Conservation (phyloP, 345 rosid genomes). For the Durio zibethinus region DNA sequence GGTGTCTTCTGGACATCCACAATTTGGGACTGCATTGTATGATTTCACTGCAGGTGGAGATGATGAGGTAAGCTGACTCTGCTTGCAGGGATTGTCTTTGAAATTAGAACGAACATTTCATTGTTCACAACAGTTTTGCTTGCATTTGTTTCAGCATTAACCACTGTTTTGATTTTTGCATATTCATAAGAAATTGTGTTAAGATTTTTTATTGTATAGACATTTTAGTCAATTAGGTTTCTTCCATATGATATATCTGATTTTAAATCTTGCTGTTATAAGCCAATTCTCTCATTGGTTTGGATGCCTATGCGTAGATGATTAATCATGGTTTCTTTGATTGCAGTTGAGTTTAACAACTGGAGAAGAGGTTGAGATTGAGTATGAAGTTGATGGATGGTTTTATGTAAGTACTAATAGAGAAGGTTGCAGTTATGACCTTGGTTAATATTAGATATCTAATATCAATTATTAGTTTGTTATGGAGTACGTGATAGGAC, state of each 20-base stretch:
- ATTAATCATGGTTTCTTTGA: conserved; percentile 14
- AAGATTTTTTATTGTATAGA: neutral
- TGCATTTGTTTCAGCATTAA: neutral
- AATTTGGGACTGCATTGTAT: conserved; percentile 79
- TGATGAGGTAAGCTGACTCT: conserved; percentile 63
- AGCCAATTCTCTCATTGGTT: neutral
- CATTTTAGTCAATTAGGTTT: neutral
- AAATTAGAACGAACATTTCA: neutral
- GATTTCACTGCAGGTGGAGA: conserved; percentile 99
- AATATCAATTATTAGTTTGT: neutral
- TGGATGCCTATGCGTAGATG: neutral
- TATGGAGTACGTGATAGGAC: neutral
- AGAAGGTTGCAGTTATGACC: neutral
- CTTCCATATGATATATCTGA: neutral
- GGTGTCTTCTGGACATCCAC: conserved; percentile 56
- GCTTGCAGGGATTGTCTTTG: neutral
- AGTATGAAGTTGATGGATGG: conserved; percentile 99
- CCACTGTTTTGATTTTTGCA: neutral
- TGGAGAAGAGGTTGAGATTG: conserved; percentile 91
- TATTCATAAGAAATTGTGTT: neutral
- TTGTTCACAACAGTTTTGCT: neutral
- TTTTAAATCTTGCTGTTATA: neutral
- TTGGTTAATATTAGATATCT: neutral
- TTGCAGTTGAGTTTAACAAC: conserved; percentile 91
- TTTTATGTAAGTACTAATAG: conserved; percentile 71